A percentile compares a stretch with the other conserved stretches of the same genome.
phyloP scores from a whole-genome alignment of 2,329 filamentous ascomycete species.

The Xylariales sp. region DNA sequence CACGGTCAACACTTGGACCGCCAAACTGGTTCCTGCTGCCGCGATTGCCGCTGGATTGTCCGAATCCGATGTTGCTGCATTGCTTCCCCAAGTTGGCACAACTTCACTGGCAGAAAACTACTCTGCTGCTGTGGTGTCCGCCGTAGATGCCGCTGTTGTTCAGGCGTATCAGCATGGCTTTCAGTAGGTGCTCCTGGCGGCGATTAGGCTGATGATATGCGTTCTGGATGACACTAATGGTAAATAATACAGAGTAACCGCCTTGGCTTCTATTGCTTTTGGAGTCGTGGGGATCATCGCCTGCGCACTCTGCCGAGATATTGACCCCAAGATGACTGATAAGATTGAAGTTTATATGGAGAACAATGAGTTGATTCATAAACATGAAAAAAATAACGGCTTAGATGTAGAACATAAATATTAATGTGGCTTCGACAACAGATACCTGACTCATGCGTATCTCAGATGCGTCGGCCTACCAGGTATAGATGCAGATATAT shows the following conservation, averaged over 20 bases:
- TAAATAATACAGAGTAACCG: slow-evolving; percentile 21
- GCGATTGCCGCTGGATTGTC: slow-evolving; percentile 29
- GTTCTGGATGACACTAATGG: slow-evolving; percentile 22
- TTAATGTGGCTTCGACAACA: too few species aligned
- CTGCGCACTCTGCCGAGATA: slow-evolving; percentile 27
- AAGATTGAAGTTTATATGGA: slow-evolving; percentile 31
- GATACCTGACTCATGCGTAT: too few species aligned
- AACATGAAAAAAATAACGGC: too few species aligned
- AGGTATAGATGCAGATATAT: too few species aligned
- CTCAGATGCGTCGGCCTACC: too few species aligned
- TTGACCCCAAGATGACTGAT: slow-evolving; percentile 29
- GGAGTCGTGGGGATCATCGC: slow-evolving; percentile 24
- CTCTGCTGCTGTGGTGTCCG: too few species aligned
- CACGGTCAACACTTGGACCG: slow-evolving; percentile 22
- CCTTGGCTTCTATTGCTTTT: slow-evolving; percentile 23
- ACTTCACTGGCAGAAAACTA: too few species aligned
- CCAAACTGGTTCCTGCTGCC: slow-evolving; percentile 27
- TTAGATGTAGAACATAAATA: too few species aligned
- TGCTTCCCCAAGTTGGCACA: too few species aligned
- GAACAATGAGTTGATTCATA: too few species aligned
- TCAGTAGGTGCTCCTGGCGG: slow-evolving; percentile 16
- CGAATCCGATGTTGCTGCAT: slow-evolving; percentile 21
- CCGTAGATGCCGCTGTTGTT: too few species aligned
- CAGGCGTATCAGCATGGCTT: slow-evolving; percentile 23
- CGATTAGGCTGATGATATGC: slow-evolving; percentile 18